Percentiles rank a stretch among this genome's conserved stretches.
phyloP scores from a whole-genome alignment of 441 rosid genomes.

The Metrosideros polymorpha region DNA sequence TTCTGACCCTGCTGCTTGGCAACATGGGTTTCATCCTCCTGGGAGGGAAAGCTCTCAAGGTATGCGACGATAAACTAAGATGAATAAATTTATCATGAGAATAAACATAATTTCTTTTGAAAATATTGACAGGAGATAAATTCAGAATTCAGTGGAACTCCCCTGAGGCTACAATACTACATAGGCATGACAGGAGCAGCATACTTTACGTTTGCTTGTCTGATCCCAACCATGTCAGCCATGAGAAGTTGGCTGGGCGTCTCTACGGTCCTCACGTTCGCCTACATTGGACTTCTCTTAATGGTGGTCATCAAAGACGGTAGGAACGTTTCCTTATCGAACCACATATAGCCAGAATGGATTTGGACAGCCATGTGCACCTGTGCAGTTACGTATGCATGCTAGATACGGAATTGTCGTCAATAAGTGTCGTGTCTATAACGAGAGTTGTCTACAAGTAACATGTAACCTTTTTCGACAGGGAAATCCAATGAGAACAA shows the following conservation, averaged over 20 bases:
- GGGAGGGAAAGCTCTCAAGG: conserved; percentile 24
- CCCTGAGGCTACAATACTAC: conserved; percentile 18
- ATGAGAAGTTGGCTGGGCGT: conserved; percentile 16
- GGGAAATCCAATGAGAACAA: conserved; percentile 1
- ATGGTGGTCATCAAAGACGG: conserved; percentile 8
- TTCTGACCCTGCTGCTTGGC: conserved; percentile 6
- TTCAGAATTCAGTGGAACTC: neutral
- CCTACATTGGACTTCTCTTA: conserved; percentile 3
- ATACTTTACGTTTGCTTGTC: conserved; percentile 8
- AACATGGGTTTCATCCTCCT: conserved; percentile 23
- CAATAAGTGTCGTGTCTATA: neutral
- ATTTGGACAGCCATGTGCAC: neutral
- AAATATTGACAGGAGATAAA: conserved; percentile 3
- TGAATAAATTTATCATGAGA: no score
- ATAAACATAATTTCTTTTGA: neutral
- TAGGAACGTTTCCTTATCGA: neutral
- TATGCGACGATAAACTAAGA: neutral
- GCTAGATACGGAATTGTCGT: no score
- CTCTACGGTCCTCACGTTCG: conserved; percentile 8
- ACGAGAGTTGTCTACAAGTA: neutral
- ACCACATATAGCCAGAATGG: neutral
- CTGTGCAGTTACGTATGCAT: neutral
- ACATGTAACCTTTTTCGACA: neutral
- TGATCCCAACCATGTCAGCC: conserved; percentile 20
- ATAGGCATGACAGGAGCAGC: conserved; percentile 15